These are phyloP conservation scores for Podosphaera xanthii DNA, from an alignment of 2,329 filamentous ascomycete genomes.

Conservation along the genomic window DNA sequence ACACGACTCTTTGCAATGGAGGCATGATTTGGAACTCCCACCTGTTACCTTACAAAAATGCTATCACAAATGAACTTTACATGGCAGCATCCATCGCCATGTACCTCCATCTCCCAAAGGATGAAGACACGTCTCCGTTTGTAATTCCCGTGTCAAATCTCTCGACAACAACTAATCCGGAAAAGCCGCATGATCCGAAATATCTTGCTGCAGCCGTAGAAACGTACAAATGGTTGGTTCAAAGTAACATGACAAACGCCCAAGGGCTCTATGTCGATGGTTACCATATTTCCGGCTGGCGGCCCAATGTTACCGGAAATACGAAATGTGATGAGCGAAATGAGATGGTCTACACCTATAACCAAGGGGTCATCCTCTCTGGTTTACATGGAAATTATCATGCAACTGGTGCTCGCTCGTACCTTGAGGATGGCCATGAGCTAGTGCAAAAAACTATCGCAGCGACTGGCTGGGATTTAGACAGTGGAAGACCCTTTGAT, in stretches of 20 bases:
- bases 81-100: constrained; percentile 68
- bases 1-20: constrained; percentile 55
- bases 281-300: constrained; percentile 56
- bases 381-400: constrained; percentile 63
- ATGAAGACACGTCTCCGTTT: constrained; percentile 51
- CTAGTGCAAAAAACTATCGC: constrained; percentile 51
- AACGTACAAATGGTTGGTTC: constrained; percentile 59
- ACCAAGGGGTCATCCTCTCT: constrained; percentile 75
- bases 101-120: constrained; percentile 75
- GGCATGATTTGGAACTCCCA: constrained; percentile 83
- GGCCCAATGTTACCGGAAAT: constrained; percentile 31
- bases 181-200: constrained; percentile 26
- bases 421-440: constrained; percentile 57
- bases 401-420: constrained; percentile 46
- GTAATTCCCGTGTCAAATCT: constrained; percentile 11
- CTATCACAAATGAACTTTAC: constrained; percentile 82
- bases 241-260: constrained; percentile 58
- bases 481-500: constrained; percentile 20
- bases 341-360: constrained; percentile 86
- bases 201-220: constrained; percentile 53
- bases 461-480: constrained; percentile 53
- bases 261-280: constrained; percentile 65
- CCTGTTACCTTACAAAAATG: constrained; percentile 73
- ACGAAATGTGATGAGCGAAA: constrained; percentile 59
- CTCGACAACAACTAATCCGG: constrained; percentile 4